Conservation (phyloP, 2,329 filamentous ascomycete genomes). For the Verticillium nubilum region DNA sequence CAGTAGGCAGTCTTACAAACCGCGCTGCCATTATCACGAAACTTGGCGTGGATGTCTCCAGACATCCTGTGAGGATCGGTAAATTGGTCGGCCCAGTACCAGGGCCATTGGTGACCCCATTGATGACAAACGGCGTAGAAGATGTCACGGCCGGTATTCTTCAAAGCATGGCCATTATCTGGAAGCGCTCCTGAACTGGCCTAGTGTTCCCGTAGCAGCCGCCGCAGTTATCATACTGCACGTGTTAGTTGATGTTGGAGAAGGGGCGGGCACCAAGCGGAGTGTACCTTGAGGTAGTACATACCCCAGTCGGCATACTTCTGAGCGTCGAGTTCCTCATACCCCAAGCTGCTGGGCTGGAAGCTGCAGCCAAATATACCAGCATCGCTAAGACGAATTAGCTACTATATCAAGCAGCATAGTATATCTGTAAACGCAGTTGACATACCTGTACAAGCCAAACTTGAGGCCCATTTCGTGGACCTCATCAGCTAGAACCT, state of each 20-base stretch:
- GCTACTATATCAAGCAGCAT: too few species aligned
- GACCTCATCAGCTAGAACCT: conserved; percentile 36
- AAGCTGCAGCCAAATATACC: conserved; percentile 38
- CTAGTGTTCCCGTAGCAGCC: conserved; percentile 41
- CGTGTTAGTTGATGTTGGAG: conserved; percentile 20
- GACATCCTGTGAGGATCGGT: conserved; percentile 25
- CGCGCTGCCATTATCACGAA: conserved; percentile 15
- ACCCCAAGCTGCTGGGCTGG: conserved; percentile 27
- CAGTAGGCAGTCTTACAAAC: conserved; percentile 25
- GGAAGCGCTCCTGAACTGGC: conserved; percentile 39
- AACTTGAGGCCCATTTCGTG: conserved; percentile 43
- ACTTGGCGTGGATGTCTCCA: conserved; percentile 24
- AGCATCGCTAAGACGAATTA: conserved; percentile 21
- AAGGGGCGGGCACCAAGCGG: too few species aligned
- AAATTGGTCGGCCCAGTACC: conserved; percentile 16
- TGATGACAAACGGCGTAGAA: conserved; percentile 25
- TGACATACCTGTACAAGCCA: conserved; percentile 40
- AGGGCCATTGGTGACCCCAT: conserved; percentile 23
- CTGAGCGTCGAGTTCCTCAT: conserved; percentile 46
- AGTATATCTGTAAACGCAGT: too few species aligned
- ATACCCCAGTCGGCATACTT: conserved; percentile 46
- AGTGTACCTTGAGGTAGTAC: conserved; percentile 41
- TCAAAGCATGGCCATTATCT: conserved; percentile 25
- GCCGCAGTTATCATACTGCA: conserved; percentile 42
- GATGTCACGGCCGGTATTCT: conserved; percentile 22